Evolutionary conservation across 192 early-diverging fungal genomes (phyloP), one percentile per base, ranked within the genome.

Genomic region (Backusella tuberculispora): DNA sequence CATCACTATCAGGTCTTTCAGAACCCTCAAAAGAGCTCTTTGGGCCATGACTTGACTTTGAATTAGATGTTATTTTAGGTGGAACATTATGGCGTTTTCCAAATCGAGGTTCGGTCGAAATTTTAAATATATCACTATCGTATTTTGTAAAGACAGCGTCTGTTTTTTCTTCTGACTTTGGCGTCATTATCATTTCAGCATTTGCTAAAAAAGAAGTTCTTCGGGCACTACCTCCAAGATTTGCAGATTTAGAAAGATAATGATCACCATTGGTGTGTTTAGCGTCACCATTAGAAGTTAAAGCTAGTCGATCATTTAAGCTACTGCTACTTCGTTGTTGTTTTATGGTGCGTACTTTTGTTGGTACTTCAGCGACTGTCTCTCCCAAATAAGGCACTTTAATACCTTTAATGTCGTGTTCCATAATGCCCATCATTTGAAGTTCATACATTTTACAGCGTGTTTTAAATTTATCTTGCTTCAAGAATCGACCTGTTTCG

Each of bases 391-490:
- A 84, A 6, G 90, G 90, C 15, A 91, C 82, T 21, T 83, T 81
- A 2, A 87, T 85, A 37, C 74, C 79, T 1, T 84, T 81, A 4
- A 88, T 88, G 44, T 89, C 85, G 56, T 90, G 84, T 63, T 88
- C 84, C 84, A 88, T 90, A 41, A 93, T 88, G 7, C 92, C 92
- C 87, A 94, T 92, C 90, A 90, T 92, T 77, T 94, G 93, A 17
- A 95, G 83, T 71, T 95, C 92, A 72, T 92, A 91, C 91, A 96
- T 93, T 80, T 91, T 92, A 78, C 93, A 95, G 46, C 90, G 81
- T 15, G 90, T 83, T 66, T 80, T 76, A 75, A 94, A 96, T 24
- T 85, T 82, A 66, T 90, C 83, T 14, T 80, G 72, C 40, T 86
- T 86, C 5, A 76, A 48, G 17, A 79, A 85, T 66, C 82, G 74